phyloP scores from a whole-genome alignment of 2,329 filamentous ascomycete genomes.

The Xylaria sp. region DNA sequence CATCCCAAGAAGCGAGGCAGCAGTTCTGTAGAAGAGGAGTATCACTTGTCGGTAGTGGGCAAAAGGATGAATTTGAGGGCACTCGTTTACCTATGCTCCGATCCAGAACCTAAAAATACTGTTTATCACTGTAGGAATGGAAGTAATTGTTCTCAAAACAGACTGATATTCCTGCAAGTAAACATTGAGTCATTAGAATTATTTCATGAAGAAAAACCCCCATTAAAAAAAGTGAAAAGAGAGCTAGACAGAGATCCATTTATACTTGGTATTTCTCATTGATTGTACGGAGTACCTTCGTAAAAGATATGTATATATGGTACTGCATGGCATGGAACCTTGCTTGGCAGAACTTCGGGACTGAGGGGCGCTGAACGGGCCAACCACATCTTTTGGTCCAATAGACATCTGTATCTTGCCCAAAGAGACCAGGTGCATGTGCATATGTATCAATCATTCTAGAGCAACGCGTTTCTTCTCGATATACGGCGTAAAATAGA shows the following conservation, averaged over 20 bases:
- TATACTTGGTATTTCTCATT: background rate
- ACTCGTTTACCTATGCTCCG: background rate
- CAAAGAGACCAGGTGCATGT: conserved; percentile 7
- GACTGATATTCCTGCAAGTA: no score
- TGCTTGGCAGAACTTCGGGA: conserved; percentile 38
- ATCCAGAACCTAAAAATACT: background rate
- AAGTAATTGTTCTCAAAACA: background rate
- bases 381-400: conserved; percentile 25
- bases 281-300: background rate
- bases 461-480: conserved; percentile 1
- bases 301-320: no score
- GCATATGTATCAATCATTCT: background rate
- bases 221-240: background rate
- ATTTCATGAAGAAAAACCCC: background rate
- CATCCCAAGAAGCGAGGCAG: background rate
- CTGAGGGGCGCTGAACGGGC: conserved; percentile 7
- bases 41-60: background rate
- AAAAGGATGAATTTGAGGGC: background rate
- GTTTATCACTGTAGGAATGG: background rate
- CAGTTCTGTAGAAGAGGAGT: background rate
- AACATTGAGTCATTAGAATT: background rate
- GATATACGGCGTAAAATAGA: conserved; percentile 11
- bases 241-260: no score
- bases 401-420: conserved; percentile 15
- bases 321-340: no score